Base-by-base conservation (phyloP, 2,329 filamentous ascomycete genomes). In the Camillea tinctor region DNA sequence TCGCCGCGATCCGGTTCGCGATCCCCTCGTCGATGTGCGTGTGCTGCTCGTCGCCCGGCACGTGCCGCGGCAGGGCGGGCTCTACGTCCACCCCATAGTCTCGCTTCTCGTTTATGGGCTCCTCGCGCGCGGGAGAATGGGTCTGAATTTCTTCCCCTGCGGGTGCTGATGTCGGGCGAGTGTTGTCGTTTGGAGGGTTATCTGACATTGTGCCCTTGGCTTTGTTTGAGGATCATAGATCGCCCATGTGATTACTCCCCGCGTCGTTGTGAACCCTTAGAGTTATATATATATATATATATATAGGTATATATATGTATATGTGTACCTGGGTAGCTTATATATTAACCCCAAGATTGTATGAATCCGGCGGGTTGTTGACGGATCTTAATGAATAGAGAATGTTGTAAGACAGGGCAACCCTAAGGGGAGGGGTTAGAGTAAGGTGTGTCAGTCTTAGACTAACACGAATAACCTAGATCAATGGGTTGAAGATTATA, bases 1-100 rank as follows among this genome's bases (percentile, higher is more conserved):
- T 71, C 3, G 60, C 70, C n/a, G 70, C 70, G 51, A 72, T 71
- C 50, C 67, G 67, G 21, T 60, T 66, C 2, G 69, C 69, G 48
- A 72, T 54, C 4, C 60, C 65, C 9, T 68, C 68, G 21, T 71
- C 69, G 40, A 72, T 62, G 19, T 68, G 70, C 40, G 64, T 52
- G 20, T 63, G 60, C n/a, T 62, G 59, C 4, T 48, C 60, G 20
- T 56, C 52, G 3, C 21, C 56, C 3, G 26, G 26, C 7, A 30
- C 26, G 26, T 30, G 7, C 26, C 7, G 26, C 2, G 7, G 5
- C 23, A 30, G 44, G n/a, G 49, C 59, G 19, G 56, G 54, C 53
- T 66, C 64, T 4, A 61, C 36, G 3, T 69, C 69, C 23, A 64
- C 66, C 50, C 67, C 69, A 24, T 58, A 54, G 30, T 65, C 60